These are phyloP conservation scores for Phytophthora pistaciae DNA, from an alignment of 352 stramenopile species.

Conservation along the genomic window DNA sequence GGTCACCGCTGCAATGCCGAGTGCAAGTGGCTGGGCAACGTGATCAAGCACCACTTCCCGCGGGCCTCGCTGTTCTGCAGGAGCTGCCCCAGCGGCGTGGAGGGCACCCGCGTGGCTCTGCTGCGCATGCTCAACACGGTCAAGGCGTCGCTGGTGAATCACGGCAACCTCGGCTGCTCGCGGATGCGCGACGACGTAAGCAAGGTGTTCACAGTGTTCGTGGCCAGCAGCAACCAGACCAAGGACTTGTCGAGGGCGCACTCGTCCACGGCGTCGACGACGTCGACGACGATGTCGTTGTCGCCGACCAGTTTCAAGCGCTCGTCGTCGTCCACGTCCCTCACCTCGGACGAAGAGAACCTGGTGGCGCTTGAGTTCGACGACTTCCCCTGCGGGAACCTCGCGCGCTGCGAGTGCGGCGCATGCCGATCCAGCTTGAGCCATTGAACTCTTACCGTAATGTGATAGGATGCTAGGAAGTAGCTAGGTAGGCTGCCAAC, in stretches of 20 bases:
- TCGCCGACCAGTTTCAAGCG: slow-evolving; percentile 28
- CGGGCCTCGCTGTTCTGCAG: slow-evolving; percentile 44
- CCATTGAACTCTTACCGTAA: slow-evolving; percentile 7
- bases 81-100: slow-evolving; percentile 34
- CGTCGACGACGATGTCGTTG: slow-evolving; percentile 2
- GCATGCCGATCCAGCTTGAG: slow-evolving; percentile 23
- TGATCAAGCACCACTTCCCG: slow-evolving; percentile 67
- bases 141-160: slow-evolving; percentile 45
- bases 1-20: slow-evolving; percentile 67
- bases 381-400: slow-evolving; percentile 29
- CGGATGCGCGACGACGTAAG: slow-evolving; percentile 40
- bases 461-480: background rate
- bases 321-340: slow-evolving; percentile 20
- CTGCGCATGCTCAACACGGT: slow-evolving; percentile 46
- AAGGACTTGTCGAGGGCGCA: slow-evolving; percentile 6
- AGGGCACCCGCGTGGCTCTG: slow-evolving; percentile 36
- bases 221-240: slow-evolving; percentile 18
- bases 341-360: slow-evolving; percentile 40
- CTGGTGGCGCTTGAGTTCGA: slow-evolving; percentile 23
- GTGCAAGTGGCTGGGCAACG: slow-evolving; percentile 67
- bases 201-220: slow-evolving; percentile 38
- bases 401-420: slow-evolving; percentile 27
- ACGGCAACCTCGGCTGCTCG: slow-evolving; percentile 41
- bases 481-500: slow-evolving; percentile 12
- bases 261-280: slow-evolving; percentile 12